Evolutionary conservation across 2,329 filamentous ascomycete species (phyloP), one percentile per base, ranked within the genome.

Genomic region (Fusarium equiseti): DNA sequence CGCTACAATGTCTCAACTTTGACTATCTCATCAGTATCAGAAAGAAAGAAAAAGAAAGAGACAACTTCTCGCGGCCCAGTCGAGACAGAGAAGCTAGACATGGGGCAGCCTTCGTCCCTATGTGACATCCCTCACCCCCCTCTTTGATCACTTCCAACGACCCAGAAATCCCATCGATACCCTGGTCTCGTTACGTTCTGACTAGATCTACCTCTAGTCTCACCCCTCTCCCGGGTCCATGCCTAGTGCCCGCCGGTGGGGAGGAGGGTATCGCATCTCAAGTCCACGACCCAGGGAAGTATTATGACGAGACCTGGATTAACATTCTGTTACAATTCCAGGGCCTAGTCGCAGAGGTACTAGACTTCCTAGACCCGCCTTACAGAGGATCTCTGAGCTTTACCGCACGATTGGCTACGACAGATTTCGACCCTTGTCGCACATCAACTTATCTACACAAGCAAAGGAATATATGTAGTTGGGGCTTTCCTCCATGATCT

Each of bases 381-480:
- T 61, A 26, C 57, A 60, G 70, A 76, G 74, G 75, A 77, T 78
- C 77, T 78, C 71, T 68, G 72, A 71, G 65, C 64, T 65, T 69
- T 76, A 71, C 77, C 76, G 66, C 66, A 73, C 76, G 76, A 78
- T 78, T 78, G 77, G 77, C 75, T 77, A 62, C 63, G 59, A 68
- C 67, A 70, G 67, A 74, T 70, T 74, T 67, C 65, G 66, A 75
- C 75, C 77, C 76, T 67, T 76, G 73, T 71, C 66, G 73, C 74
- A 73, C 60, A 73, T 74, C 76, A 70, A 72, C 68, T 57, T 59
- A 54, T 68, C 67, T 69, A 63, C 63, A 66, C 51, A 63, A 66
- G 64, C 72, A 67, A 68, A 51, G 66, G 69, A 52, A 76, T 76
- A 76, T 76, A 76, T 75, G 72, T 75, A 75, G 71, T 73, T 71